These are phyloP conservation scores for Lactarius vividus DNA, from an alignment of 768 basidiomycete genomes.

Conservation along the genomic window DNA sequence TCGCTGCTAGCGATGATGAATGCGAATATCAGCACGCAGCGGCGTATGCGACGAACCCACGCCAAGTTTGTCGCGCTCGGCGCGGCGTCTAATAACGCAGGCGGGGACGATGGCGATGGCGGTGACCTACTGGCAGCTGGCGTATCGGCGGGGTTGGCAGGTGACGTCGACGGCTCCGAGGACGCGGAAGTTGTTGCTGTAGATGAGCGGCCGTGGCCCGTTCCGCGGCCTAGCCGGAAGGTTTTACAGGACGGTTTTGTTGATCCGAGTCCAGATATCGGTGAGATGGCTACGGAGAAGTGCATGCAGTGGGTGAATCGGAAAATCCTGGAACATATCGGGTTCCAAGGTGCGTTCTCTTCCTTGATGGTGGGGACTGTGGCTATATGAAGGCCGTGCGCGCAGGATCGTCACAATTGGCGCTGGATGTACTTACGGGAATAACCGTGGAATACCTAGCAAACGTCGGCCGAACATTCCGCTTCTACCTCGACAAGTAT, in stretches of 20 bases:
- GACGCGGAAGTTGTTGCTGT: conserved; percentile 50
- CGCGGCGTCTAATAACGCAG: conserved; percentile 32
- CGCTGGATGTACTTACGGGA: conserved; percentile 73
- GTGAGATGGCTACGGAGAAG: conserved; percentile 54
- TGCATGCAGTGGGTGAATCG: conserved; percentile 70
- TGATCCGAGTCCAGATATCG: conserved; percentile 47
- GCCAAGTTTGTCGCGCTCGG: conserved; percentile 62
- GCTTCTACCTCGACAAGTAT: conserved; percentile 79
- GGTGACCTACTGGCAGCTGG: conserved; percentile 5
- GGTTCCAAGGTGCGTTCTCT: conserved; percentile 78
- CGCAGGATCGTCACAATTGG: conserved; percentile 67
- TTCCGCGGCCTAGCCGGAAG: conserved; percentile 21
- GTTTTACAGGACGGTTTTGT: conserved; percentile 25
- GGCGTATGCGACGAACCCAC: conserved; percentile 70
- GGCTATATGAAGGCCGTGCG: background rate
- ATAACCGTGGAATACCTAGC: conserved; percentile 78
- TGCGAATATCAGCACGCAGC: conserved; percentile 70
- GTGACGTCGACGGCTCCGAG: conserved; percentile 29
- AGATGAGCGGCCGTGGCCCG: conserved; percentile 60
- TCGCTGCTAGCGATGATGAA: conserved; percentile 71
- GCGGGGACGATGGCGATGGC: conserved; percentile 33
- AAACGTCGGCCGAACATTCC: conserved; percentile 85
- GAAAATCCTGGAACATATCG: conserved; percentile 84
- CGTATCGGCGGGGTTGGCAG: conserved; percentile 7
- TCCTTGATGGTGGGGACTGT: background rate